Conservation (phyloP, 2,329 filamentous ascomycete species). For the Paraphaeosphaeria minitans region DNA sequence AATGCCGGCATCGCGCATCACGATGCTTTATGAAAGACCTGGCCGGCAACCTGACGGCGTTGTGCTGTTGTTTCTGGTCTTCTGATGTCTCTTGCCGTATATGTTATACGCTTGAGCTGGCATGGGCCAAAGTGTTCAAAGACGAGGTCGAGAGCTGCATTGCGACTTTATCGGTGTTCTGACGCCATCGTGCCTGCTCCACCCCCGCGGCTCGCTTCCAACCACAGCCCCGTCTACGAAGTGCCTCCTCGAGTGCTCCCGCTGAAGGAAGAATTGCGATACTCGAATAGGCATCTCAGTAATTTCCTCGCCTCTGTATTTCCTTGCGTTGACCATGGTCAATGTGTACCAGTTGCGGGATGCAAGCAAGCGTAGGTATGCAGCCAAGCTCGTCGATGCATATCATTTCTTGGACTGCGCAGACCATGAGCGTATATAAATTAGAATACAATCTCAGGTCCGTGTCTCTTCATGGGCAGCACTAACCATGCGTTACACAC, state of each 20-base stretch:
- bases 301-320: not conserved
- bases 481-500: not conserved
- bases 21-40: not conserved
- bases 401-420: not conserved
- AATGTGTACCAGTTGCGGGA: not conserved
- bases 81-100: not conserved
- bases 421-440: not conserved
- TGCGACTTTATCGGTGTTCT: not conserved
- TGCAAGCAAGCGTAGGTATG: not conserved
- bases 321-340: not conserved
- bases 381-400: not conserved
- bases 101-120: constrained; percentile 13
- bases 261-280: not conserved
- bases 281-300: not conserved
- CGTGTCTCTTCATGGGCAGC: not conserved
- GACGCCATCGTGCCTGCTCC: not conserved
- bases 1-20: not conserved
- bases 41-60: not conserved
- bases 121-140: constrained; percentile 27
- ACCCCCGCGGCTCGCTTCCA: not conserved
- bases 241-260: not conserved
- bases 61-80: not conserved
- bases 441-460: not conserved
- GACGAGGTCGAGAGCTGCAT: constrained; percentile 33
- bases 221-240: not conserved